Evolutionary conservation across 208 protist genomes (phyloP), one percentile per base, ranked within the genome.

Genomic region (Phytomonas sp.): DNA sequence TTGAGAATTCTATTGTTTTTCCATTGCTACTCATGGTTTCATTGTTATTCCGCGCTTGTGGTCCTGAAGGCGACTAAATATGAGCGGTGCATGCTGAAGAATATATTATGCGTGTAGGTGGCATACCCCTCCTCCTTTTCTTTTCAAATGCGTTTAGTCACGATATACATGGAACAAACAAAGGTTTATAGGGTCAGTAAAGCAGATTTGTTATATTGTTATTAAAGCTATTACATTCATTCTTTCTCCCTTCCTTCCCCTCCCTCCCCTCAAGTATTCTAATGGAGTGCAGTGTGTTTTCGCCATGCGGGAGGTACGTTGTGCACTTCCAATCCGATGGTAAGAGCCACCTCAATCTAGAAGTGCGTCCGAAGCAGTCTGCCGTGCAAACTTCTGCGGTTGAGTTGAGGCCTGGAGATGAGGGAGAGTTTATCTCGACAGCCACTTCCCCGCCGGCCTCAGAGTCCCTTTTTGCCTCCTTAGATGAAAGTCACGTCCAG

Each of bases 261-360:
- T n/a, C n/a, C n/a, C n/a, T n/a, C n/a, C n/a, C n/a, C 13, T 17
- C 3, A 51, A 17, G 20, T 34, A 51, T n/a, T 61, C 68, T 75
- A 61, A 33, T 83, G 72, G 82, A 92, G 67, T 94, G 89, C 74
- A 78, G 75, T 60, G 89, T 94, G 26, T 81, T 80, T 67, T 83
- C 86, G 5, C 84, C 85, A 23, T 94, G 86, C 60, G 89, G 86
- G 13, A 79, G 84, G 62, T 94, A 87, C 72, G 33, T 79, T 32
- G 82, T 94, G 26, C 72, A 79, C 61, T 88, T 89, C 70, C 65
- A 20, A 61, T 75, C 67, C 36, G 67, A 84, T 30, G 62, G 67
- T 62, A 71, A 73, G 63, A 71, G 65, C 9, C 67, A 67, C 29
- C 60, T 84, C 9, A 37, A 28, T 60, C 66, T 91, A 20, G 76